A percentile compares a stretch with the other conserved stretches of the same genome.
phyloP scores from a whole-genome alignment of 2,329 filamentous ascomycete species.

The Alternaria consortialis region DNA sequence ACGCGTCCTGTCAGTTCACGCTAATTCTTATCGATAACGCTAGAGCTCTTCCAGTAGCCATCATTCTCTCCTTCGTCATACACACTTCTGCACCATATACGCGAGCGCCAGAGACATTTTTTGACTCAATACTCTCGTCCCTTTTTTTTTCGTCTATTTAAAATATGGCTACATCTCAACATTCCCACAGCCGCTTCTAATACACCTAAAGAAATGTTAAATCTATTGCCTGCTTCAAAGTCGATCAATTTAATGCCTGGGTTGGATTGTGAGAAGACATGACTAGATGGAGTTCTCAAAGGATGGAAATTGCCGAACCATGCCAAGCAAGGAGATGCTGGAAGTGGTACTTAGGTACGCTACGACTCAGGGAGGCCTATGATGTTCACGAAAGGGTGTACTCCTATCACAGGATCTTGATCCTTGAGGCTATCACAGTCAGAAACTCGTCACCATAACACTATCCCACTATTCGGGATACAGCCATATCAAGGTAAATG shows the following conservation, averaged over 20 bases:
- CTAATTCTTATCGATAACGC: conserved; percentile 11
- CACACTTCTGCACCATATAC: not conserved
- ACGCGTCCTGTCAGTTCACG: conserved; percentile 10
- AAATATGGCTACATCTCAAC: too few species aligned
- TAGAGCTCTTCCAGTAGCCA: not conserved
- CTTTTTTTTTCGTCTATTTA: not conserved
- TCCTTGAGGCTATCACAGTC: not conserved
- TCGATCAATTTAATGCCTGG: not conserved
- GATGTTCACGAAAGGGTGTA: not conserved
- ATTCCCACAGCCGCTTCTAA: not conserved
- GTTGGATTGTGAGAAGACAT: not conserved
- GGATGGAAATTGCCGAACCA: not conserved
- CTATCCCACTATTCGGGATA: not conserved
- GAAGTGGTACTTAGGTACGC: too few species aligned
- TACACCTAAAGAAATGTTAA: fast-evolving
- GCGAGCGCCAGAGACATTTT: not conserved
- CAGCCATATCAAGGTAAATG: too few species aligned
- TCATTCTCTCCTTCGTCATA: not conserved
- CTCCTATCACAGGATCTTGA: not conserved
- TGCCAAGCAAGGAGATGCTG: too few species aligned
- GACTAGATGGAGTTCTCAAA: not conserved
- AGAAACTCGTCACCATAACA: not conserved
- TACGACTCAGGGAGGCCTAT: too few species aligned
- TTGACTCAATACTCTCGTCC: too few species aligned
- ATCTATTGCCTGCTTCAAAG: not conserved